These are phyloP conservation scores for Debaryomyces coudertii DNA, from an alignment of 1,139 yeast species.

Conservation along the genomic window DNA sequence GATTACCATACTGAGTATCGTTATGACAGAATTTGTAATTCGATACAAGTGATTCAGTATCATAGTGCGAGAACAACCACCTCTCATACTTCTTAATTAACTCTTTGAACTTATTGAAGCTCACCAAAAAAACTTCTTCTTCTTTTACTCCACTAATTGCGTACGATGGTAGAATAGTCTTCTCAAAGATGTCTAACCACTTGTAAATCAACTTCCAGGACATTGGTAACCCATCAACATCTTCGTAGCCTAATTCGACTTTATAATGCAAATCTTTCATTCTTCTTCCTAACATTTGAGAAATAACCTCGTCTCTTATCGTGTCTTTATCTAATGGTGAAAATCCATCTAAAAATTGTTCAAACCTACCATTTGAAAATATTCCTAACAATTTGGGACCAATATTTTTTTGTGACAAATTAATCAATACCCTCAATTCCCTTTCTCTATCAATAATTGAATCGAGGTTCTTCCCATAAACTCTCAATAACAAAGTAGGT, in stretches of 20 bases:
- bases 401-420: slow-evolving; percentile 74
- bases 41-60: slow-evolving; percentile 44
- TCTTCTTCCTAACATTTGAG: slow-evolving; percentile 89
- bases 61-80: slow-evolving; percentile 65
- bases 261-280: slow-evolving; percentile 93
- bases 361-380: slow-evolving; percentile 88
- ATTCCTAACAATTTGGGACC: slow-evolving; percentile 92
- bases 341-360: slow-evolving; percentile 84
- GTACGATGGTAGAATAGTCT: slow-evolving; percentile 33
- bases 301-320: slow-evolving; percentile 72
- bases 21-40: slow-evolving; percentile 84
- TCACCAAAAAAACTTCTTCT: slow-evolving; percentile 49
- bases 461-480: slow-evolving; percentile 91
- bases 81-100: slow-evolving; percentile 53
- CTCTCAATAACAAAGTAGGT: slow-evolving; percentile 65
- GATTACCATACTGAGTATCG: slow-evolving; percentile 94
- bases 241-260: slow-evolving; percentile 63
- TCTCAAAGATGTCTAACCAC: slow-evolving; percentile 68
- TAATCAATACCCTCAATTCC: slow-evolving; percentile 72
- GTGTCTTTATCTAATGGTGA: slow-evolving; percentile 72
- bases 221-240: slow-evolving; percentile 57
- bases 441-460: slow-evolving; percentile 82
- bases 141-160: slow-evolving; percentile 32
- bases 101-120: slow-evolving; percentile 52
- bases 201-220: slow-evolving; percentile 71